Percentiles rank a stretch among this genome's conserved stretches.
These are phyloP conservation scores for Trichocladium uniseriatum DNA, from an alignment of 495 filamentous ascomycete species.

Conservation along the genomic window DNA sequence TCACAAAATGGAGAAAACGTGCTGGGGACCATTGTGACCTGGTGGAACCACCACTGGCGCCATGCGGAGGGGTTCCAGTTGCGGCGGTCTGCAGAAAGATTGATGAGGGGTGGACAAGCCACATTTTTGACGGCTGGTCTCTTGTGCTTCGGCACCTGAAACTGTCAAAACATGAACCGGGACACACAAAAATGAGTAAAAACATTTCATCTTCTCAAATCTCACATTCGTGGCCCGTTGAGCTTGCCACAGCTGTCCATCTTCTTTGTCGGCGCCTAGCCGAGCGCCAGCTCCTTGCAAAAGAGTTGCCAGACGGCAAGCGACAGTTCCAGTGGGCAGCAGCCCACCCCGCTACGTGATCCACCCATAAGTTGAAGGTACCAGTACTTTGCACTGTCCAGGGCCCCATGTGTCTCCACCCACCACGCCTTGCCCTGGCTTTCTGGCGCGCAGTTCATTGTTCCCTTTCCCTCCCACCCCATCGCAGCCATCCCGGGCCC, in stretches of 20 bases:
- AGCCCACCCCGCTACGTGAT: slow-evolving; percentile 11
- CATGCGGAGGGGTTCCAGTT: slow-evolving; percentile 3
- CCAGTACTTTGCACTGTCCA: slow-evolving; percentile 13
- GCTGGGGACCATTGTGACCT: neutral
- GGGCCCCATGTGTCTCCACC: neutral
- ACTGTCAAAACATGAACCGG: no score
- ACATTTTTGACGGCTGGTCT: neutral
- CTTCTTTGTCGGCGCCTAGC: slow-evolving; percentile 6
- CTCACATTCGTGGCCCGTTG: no score
- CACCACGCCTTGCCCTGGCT: slow-evolving; percentile 10
- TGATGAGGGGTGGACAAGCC: neutral
- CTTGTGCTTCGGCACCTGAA: neutral
- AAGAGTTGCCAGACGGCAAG: slow-evolving; percentile 22
- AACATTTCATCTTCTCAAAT: no score
- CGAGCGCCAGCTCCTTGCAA: neutral
- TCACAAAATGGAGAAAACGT: neutral
- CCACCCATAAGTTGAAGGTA: slow-evolving; percentile 8
- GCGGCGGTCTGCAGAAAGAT: slow-evolving; percentile 8
- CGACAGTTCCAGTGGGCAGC: slow-evolving; percentile 15
- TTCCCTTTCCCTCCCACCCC: neutral
- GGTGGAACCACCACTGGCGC: slow-evolving; percentile 5
- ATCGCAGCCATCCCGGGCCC: slow-evolving; percentile 3
- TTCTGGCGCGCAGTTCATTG: slow-evolving; percentile 6
- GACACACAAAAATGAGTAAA: no score
- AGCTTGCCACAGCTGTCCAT: neutral